Conservation (phyloP, 2,329 filamentous ascomycete genomes). For the Fusarium haematococcum region DNA sequence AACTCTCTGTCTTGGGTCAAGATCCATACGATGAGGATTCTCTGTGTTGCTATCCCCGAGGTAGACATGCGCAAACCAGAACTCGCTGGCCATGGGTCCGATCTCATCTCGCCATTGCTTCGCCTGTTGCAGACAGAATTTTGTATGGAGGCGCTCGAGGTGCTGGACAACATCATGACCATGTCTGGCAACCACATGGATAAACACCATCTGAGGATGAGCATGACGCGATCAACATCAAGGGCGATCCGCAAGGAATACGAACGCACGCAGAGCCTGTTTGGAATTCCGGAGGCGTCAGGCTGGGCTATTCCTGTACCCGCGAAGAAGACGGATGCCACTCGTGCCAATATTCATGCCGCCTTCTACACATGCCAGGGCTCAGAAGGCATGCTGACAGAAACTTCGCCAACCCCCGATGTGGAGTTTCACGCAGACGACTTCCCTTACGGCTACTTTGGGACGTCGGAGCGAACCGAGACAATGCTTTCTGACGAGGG, state of each 20-base stretch:
- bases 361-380: slow-evolving; percentile 94
- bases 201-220: slow-evolving; percentile 95
- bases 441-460: slow-evolving; percentile 84
- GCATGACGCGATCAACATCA: slow-evolving; percentile 91
- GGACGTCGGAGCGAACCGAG: slow-evolving; percentile 77
- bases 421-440: slow-evolving; percentile 95
- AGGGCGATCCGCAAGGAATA: slow-evolving; percentile 92
- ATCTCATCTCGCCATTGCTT: slow-evolving; percentile 92
- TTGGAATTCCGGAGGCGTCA: slow-evolving; percentile 94
- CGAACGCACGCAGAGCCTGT: slow-evolving; percentile 91
- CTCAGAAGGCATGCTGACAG: slow-evolving; percentile 66
- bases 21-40: slow-evolving; percentile 89
- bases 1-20: slow-evolving; percentile 93
- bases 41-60: slow-evolving; percentile 86
- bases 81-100: slow-evolving; percentile 89
- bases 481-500: slow-evolving; percentile 94
- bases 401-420: slow-evolving; percentile 80
- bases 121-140: slow-evolving; percentile 92
- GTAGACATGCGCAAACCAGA: slow-evolving; percentile 94
- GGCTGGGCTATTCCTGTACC: slow-evolving; percentile 97
- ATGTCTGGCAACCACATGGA: slow-evolving; percentile 94
- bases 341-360: slow-evolving; percentile 91
- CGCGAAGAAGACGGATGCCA: slow-evolving; percentile 87
- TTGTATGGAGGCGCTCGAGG: slow-evolving; percentile 90
- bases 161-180: slow-evolving; percentile 94